Conservation (phyloP, 2,329 filamentous ascomycete species). For the Sclerotiophoma versabilis region DNA sequence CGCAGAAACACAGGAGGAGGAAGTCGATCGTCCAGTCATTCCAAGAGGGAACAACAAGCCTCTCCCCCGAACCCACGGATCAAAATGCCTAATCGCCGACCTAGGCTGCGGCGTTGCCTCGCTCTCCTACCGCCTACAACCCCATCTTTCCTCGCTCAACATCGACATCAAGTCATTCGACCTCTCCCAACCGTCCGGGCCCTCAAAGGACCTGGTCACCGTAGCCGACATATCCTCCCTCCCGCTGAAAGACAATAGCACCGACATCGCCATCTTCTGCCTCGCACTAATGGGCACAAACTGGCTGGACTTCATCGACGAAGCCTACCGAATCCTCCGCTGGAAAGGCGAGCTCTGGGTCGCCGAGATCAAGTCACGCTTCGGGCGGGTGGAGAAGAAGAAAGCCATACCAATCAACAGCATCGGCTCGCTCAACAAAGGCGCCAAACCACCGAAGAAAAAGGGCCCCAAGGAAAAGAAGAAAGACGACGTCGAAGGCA, state of each 20-base stretch:
- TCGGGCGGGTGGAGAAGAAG: constrained; percentile 66
- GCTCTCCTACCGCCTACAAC: constrained; percentile 73
- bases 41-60: constrained; percentile 50
- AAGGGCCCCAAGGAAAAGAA: constrained; percentile 50
- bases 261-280: constrained; percentile 93
- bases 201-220: constrained; percentile 78
- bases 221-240: constrained; percentile 87
- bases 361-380: constrained; percentile 94
- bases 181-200: constrained; percentile 76
- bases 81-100: constrained; percentile 82
- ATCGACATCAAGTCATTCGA: constrained; percentile 86
- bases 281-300: constrained; percentile 98
- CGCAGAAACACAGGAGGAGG: constrained; percentile 16
- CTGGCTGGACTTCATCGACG: constrained; percentile 95
- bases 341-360: constrained; percentile 98
- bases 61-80: constrained; percentile 72
- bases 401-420: constrained; percentile 64
- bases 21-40: constrained; percentile 12
- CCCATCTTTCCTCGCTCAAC: constrained; percentile 69
- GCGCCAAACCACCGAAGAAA: constrained; percentile 17
- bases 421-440: constrained; percentile 61
- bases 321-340: constrained; percentile 88
- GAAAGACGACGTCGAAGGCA: constrained; percentile 57
- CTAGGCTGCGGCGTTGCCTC: constrained; percentile 92
- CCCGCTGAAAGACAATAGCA: constrained; percentile 74